phyloP scores from a whole-genome alignment of 2,329 filamentous ascomycete genomes.

The Ophiocordyceps robertsii region DNA sequence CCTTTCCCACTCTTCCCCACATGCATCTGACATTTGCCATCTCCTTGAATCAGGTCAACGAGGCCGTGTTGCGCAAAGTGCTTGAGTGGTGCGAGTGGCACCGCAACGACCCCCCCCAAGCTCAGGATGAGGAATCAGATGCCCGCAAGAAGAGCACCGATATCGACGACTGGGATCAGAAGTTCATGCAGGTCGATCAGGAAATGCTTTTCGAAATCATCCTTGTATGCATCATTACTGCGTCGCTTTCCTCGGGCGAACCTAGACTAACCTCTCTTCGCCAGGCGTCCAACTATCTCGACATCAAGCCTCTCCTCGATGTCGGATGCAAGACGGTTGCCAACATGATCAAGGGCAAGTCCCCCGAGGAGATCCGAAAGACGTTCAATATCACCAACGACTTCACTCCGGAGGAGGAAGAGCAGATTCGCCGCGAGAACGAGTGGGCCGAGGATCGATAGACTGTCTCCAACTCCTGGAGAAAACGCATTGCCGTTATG shows the following conservation, averaged over 20 bases:
- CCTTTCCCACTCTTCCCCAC: neutral
- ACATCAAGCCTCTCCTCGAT: conserved; percentile 95
- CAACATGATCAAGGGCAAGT: conserved; percentile 99
- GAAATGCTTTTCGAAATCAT: conserved; percentile 99
- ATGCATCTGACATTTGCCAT: too few species aligned
- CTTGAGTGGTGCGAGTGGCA: conserved; percentile 98
- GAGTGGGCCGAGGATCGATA: conserved; percentile 81
- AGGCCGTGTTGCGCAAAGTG: conserved; percentile 87
- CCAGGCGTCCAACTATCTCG: conserved; percentile 92
- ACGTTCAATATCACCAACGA: conserved; percentile 99
- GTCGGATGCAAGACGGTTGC: conserved; percentile 99
- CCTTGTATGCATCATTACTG: conserved; percentile 45
- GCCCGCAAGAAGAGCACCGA: conserved; percentile 97
- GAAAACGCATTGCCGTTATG: neutral
- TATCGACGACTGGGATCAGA: conserved; percentile 99
- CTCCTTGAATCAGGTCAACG: conserved; percentile 53
- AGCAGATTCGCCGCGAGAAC: conserved; percentile 88
- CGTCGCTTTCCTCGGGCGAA: neutral
- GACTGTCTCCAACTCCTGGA: conserved; percentile 6
- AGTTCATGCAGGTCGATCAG: conserved; percentile 99
- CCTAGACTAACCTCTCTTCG: neutral
- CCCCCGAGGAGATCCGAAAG: conserved; percentile 96
- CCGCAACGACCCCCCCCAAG: conserved; percentile 71
- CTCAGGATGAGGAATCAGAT: conserved; percentile 80
- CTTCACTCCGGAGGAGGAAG: conserved; percentile 97